phyloP scores from a whole-genome alignment of 805 yeast species.

The Pichia cephalocereana region DNA sequence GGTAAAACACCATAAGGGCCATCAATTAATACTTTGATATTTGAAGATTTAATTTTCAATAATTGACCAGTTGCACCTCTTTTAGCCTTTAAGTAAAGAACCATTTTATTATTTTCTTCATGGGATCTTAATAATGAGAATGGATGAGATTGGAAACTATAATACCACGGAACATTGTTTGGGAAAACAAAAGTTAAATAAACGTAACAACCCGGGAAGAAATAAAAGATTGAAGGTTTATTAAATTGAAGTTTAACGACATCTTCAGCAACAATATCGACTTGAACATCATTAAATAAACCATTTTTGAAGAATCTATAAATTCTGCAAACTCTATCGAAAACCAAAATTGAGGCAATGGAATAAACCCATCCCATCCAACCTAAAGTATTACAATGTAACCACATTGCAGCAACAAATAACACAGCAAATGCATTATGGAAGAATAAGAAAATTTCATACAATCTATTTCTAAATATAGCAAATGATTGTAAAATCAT shows the following conservation, averaged over 20 bases:
- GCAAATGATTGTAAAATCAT: conserved; percentile 15
- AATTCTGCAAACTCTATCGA: conserved; percentile 31
- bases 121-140: conserved; percentile 43
- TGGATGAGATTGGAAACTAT: conserved; percentile 63
- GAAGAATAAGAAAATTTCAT: conserved; percentile 33
- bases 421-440: conserved; percentile 32
- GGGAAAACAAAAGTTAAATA: conserved; percentile 40
- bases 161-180: conserved; percentile 28
- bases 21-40: conserved; percentile 34
- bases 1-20: conserved; percentile 54
- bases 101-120: conserved; percentile 23
- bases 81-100: conserved; percentile 37
- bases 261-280: conserved; percentile 8
- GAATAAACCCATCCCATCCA: conserved; percentile 36
- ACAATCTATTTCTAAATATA: conserved; percentile 25
- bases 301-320: conserved; percentile 24
- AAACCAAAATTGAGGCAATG: conserved; percentile 30
- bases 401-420: conserved; percentile 32
- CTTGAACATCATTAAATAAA: conserved; percentile 12
- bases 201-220: conserved; percentile 42
- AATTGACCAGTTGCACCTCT: conserved; percentile 39
- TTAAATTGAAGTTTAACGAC: conserved; percentile 14
- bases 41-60: not conserved
- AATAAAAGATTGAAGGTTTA: conserved; percentile 18
- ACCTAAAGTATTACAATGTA: conserved; percentile 31